Evolutionary conservation across 139 green algal genomes (phyloP), one percentile per base, ranked within the genome.

Genomic region (Coelastrella sp.): DNA sequence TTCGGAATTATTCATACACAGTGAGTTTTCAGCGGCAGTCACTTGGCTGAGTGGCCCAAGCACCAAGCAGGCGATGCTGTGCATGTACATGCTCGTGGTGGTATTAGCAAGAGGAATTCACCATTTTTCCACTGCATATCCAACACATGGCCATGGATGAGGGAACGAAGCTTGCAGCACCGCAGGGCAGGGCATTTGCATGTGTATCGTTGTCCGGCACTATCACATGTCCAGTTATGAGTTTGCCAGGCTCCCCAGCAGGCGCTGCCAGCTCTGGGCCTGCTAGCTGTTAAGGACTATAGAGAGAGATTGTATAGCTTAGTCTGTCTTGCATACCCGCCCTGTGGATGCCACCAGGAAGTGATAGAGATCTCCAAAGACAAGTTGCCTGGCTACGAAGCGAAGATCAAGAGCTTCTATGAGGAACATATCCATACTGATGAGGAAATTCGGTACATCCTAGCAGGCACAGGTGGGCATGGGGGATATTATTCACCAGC

Each of bases 341-440:
- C 35, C 35, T 49, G 35, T 49, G 35, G 35, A 49, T 49, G 35
- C 35, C 35, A 49, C 35, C 95, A 97, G 94, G 96, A 99, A 84
- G 90, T 98, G 35, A 95, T 99, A 27, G 94, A 89, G 9, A 93
- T 98, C 27, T 95, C 93, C 0, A 94, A 93, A 8, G 94, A 96
- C 60, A 97, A 92, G 58, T 92, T 99, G 89, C 95, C 96, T 0
- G 88, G 93, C 12, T 99, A 99, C 82, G 96, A 99, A 17, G 75
- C 96, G 17, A 99, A 99, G 93, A 95, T 99, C 83, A 99, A 99
- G 91, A 94, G 70, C 6, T 99, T 99, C 86, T 99, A 96, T 87
- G 92, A 98, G 93, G 97, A 99, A 94, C 97, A 99, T 92, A 95
- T 99, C 59, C 97, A 99, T 89, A 93, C 91, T 10, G 97, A 99